These are phyloP conservation scores for Suillus hirtellus DNA, from an alignment of 768 basidiomycete species.

Conservation along the genomic window DNA sequence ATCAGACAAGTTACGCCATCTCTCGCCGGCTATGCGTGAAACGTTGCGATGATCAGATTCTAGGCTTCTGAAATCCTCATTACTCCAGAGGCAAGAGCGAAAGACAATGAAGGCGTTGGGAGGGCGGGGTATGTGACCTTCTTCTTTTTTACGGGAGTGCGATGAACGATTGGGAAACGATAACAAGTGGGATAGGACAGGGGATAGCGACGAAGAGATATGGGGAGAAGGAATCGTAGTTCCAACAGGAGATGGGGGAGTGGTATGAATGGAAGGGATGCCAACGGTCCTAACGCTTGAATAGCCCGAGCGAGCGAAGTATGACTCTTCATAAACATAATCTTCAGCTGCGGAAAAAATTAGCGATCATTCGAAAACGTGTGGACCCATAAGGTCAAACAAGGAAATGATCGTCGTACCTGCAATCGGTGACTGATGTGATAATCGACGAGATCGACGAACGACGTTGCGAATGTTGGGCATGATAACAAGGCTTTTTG, in stretches of 20 bases:
- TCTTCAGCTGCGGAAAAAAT: slow-evolving; percentile 33
- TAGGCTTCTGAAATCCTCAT: slow-evolving; percentile 46
- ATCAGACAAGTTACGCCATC: slow-evolving; percentile 59
- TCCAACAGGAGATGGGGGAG: slow-evolving; percentile 20
- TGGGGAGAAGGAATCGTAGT: slow-evolving; percentile 17
- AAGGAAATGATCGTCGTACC: slow-evolving; percentile 28
- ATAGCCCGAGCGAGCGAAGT: slow-evolving; percentile 26
- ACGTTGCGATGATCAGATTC: slow-evolving; percentile 75
- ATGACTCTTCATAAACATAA: slow-evolving; percentile 27
- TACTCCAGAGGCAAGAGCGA: slow-evolving; percentile 65
- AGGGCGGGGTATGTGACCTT: slow-evolving; percentile 68
- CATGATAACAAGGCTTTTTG: slow-evolving; percentile 25
- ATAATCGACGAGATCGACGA: slow-evolving; percentile 47
- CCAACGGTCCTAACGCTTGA: slow-evolving; percentile 19
- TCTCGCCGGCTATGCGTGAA: slow-evolving; percentile 65
- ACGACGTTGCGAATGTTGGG: slow-evolving; percentile 29
- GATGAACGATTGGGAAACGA: slow-evolving; percentile 35
- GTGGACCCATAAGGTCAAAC: slow-evolving; percentile 26
- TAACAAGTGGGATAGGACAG: slow-evolving; percentile 26
- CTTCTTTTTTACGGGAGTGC: slow-evolving; percentile 41
- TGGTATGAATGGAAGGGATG: slow-evolving; percentile 11
- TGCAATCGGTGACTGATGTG: slow-evolving; percentile 38
- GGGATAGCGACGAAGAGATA: slow-evolving; percentile 18
- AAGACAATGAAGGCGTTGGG: slow-evolving; percentile 87
- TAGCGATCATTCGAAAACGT: slow-evolving; percentile 35